phyloP scores from a whole-genome alignment of 345 rosid species.

The Streptanthus diversifolius region DNA sequence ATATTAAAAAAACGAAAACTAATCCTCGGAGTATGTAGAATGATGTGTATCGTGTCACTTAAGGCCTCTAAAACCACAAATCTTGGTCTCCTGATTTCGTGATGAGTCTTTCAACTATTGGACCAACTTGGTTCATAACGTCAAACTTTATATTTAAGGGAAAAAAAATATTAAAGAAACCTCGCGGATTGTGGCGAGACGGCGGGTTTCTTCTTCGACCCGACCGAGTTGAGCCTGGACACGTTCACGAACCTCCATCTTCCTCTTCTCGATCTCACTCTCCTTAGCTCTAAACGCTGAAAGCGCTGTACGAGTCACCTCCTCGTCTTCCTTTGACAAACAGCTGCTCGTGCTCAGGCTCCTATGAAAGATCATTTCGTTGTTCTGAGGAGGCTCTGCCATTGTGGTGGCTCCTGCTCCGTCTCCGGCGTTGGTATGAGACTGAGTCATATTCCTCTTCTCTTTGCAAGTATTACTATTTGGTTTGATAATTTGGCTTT shows the following conservation, averaged over 20 bases:
- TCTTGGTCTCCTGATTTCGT: not conserved
- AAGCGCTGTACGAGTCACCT: slow-evolving; percentile 69
- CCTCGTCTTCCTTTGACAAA: slow-evolving; percentile 81
- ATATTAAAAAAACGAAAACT: not conserved
- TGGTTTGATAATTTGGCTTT: not conserved
- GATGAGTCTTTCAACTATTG: not conserved
- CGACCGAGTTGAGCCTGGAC: slow-evolving; percentile 54
- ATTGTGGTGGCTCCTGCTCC: slow-evolving; percentile 26
- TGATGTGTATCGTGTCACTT: not conserved
- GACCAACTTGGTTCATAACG: not conserved
- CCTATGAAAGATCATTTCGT: slow-evolving; percentile 36
- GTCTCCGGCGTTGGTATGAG: slow-evolving; percentile 28
- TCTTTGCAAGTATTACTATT: not conserved
- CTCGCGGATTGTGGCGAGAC: slow-evolving; percentile 58
- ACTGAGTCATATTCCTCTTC: slow-evolving; percentile 31
- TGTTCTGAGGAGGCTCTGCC: slow-evolving; percentile 43
- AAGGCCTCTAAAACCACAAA: not conserved
- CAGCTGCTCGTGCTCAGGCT: slow-evolving; percentile 70
- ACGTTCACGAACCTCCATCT: slow-evolving; percentile 51
- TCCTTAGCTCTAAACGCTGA: slow-evolving; percentile 58
- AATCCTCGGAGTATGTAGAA: not conserved
- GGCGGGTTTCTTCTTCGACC: slow-evolving; percentile 63
- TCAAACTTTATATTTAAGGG: not conserved
- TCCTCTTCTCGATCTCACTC: slow-evolving; percentile 67
- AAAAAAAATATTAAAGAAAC: slow-evolving; percentile 31